Base-by-base conservation (phyloP, 148 eudicot species). In the Pouteria glomerata region DNA sequence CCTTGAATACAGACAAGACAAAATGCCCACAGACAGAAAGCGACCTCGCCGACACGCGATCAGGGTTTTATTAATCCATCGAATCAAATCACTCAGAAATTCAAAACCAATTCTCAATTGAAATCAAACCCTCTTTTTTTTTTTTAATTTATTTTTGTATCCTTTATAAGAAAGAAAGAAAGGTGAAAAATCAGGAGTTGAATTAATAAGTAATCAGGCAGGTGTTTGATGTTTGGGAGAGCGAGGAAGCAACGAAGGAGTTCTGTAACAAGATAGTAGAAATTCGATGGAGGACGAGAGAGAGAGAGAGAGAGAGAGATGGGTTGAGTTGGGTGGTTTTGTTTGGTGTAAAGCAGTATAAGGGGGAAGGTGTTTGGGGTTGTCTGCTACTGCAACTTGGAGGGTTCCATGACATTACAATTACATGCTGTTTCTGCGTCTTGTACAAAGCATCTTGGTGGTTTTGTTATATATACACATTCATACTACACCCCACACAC, bases 271-370 rank as follows among this genome's bases (percentile, higher is more conserved):
- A 55, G n/a, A 63, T 16, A n/a, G n/a, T 14, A 23, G 34, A 3
- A 47, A 27, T 6, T 21, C 6, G 53, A 1, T 16, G 11, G 11
- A 27, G 34, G 47, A 0, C 16, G 68, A 65, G 66, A 72, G 50
- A 55, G 62, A 71, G 37, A 50, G 58, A 67, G 61, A 31, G 71
- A 57, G 21, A 35, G 55, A 37, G 31, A 60, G 31, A 59, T 31
- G 2, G 24, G 8, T 15, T 39, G 2, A 24, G 19, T 45, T 16
- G 69, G 23, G 10, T 23, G 39, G 8, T 48, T 34, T 26, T 57
- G 69, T 76, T 82, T 82, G 86, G 76, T 82, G 86, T 78, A 85
- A 85, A 85, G 85, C 84, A 73, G 82, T 77, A 69, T 5, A 44
- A 61, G 34, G 67, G 62, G 76, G 55, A 39, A 10, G 44, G 7